Evolutionary conservation across 257 asterid genomes (phyloP).

Genomic region (Solanum piurae): DNA sequence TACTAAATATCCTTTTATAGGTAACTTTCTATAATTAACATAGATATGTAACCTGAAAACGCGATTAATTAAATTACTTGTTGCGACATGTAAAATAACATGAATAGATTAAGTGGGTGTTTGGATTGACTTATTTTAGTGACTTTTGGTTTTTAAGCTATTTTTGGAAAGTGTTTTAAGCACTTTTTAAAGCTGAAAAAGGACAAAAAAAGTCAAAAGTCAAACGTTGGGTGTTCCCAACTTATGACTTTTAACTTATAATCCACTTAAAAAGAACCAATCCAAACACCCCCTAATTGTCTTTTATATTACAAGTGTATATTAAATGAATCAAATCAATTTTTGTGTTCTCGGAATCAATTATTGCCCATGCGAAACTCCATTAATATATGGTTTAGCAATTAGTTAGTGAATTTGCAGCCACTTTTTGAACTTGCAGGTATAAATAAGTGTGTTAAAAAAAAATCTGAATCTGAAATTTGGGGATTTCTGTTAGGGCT

Average conservation of each 20-base stretch:
- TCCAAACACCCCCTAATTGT: neutral
- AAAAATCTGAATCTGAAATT: neutral
- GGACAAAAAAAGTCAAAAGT: neutral
- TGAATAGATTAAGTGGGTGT: neutral
- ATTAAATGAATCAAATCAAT: neutral
- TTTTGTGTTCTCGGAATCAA: neutral
- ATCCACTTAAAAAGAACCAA: neutral
- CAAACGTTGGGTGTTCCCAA: neutral
- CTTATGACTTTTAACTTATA: neutral
- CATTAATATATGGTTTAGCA: neutral
- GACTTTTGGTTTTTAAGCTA: neutral
- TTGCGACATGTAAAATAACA: neutral
- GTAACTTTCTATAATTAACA: neutral
- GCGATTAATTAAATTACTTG: neutral
- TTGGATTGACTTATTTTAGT: neutral
- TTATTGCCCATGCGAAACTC: neutral
- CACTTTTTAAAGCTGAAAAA: neutral
- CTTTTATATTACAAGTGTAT: neutral
- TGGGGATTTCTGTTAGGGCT: neutral
- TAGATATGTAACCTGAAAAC: neutral
- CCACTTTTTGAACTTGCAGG: neutral
- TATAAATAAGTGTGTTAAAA: neutral
- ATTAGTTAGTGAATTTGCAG: neutral
- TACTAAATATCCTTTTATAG: neutral
- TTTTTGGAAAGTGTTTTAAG: neutral